A percentile compares a stretch with the other conserved stretches of the same genome.
These are phyloP conservation scores for Rhynchospora tenuis DNA, from an alignment of 176 grass and related monocot genomes.

Conservation along the genomic window DNA sequence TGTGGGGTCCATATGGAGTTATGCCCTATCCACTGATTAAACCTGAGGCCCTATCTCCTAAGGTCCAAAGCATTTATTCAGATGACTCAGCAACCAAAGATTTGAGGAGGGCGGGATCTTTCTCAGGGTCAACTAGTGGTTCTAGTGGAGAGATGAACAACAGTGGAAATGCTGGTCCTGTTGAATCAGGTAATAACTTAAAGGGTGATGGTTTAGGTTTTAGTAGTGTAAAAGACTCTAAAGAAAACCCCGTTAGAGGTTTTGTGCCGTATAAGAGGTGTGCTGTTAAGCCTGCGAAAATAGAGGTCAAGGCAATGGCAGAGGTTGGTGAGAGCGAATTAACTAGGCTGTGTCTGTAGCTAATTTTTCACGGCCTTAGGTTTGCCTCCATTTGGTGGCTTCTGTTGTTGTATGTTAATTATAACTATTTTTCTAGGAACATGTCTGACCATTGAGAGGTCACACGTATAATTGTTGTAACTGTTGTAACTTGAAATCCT, in stretches of 20 bases:
- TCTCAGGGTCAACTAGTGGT: slow-evolving; percentile 28
- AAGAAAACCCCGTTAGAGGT: slow-evolving; percentile 24
- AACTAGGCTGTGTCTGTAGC: slow-evolving; percentile 67
- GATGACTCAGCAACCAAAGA: slow-evolving; percentile 6
- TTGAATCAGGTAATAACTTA: slow-evolving; percentile 25
- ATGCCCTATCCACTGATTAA: slow-evolving; percentile 7
- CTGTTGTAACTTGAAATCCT: not conserved
- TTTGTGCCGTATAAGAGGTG: slow-evolving; percentile 63
- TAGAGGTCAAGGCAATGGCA: not conserved
- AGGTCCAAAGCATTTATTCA: slow-evolving; percentile 11
- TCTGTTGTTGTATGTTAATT: slow-evolving; percentile 38
- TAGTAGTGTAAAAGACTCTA: slow-evolving; percentile 19
- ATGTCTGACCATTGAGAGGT: slow-evolving; percentile 26
- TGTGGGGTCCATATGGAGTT: slow-evolving; percentile 35
- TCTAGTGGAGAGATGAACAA: slow-evolving; percentile 24
- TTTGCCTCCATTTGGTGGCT: slow-evolving; percentile 25
- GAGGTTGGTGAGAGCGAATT: slow-evolving; percentile 47
- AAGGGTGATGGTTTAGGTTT: slow-evolving; percentile 15
- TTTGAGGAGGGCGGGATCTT: slow-evolving; percentile 35
- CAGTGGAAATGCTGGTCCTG: slow-evolving; percentile 29
- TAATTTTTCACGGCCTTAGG: not conserved
- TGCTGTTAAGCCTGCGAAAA: slow-evolving; percentile 21
- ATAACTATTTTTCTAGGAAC: slow-evolving; percentile 13
- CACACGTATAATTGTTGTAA: slow-evolving; percentile 10
- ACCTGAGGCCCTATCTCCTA: slow-evolving; percentile 4